Evolutionary conservation across 441 rosid species (phyloP).

Genomic region (Bruguiera hainesii): DNA sequence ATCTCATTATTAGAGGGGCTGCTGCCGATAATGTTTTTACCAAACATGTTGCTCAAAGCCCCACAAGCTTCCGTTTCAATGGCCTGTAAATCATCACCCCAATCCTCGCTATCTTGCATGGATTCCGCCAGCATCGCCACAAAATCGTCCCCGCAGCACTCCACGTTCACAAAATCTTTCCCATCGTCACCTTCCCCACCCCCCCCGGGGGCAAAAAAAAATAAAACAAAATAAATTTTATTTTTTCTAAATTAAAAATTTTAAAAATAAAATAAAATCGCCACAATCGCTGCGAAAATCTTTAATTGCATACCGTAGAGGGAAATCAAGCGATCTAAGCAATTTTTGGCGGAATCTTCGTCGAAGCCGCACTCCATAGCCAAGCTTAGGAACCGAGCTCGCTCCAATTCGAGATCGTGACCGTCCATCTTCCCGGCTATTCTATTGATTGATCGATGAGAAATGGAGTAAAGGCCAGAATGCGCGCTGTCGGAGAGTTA

Average conservation of each 20-base stretch:
- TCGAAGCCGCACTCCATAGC: constrained; percentile 78
- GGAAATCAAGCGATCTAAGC: constrained; percentile 71
- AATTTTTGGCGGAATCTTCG: constrained; percentile 53
- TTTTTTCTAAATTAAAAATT: no score
- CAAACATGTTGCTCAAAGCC: constrained; percentile 53
- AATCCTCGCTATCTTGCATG: constrained; percentile 71
- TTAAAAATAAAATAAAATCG: no score
- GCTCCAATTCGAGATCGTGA: constrained; percentile 60
- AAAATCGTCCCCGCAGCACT: constrained; percentile 84
- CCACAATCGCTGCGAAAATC: no score
- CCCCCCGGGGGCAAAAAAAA: not conserved
- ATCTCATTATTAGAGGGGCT: constrained; percentile 25
- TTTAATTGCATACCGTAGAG: constrained; percentile 67
- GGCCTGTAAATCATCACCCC: constrained; percentile 73
- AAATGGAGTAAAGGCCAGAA: no score
- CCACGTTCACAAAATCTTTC: constrained; percentile 75
- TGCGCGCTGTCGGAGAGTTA: no score
- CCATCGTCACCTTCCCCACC: constrained; percentile 75
- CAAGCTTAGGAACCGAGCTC: constrained; percentile 65
- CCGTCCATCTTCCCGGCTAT: constrained; percentile 28
- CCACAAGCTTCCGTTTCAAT: constrained; percentile 85
- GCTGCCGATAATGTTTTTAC: constrained; percentile 24
- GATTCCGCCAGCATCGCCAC: constrained; percentile 77
- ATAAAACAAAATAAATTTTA: accelerated
- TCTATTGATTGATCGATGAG: no score